Evolutionary conservation across 257 asterid species (phyloP).

Genomic region (Petunia axillaris): DNA sequence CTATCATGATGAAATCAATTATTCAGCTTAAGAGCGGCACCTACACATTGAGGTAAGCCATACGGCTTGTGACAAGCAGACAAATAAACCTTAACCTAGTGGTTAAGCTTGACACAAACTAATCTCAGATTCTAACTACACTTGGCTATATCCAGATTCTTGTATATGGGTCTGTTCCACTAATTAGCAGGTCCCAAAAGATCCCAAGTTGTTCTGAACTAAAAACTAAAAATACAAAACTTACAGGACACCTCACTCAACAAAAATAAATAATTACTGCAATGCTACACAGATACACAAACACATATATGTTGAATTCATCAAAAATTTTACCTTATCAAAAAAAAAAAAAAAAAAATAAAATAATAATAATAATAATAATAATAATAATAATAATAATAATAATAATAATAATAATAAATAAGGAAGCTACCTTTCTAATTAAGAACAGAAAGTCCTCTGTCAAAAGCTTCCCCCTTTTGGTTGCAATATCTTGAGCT

Average conservation of each 20-base stretch:
- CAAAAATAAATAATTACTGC: neutral
- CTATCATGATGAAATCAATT: neutral
- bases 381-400: no score
- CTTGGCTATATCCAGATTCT: neutral
- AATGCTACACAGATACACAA: neutral
- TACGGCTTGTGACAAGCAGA: neutral
- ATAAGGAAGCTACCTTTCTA: slow-evolving; percentile 59
- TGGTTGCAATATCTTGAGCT: slow-evolving; percentile 82
- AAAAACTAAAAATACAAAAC: neutral
- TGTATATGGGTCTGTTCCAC: neutral
- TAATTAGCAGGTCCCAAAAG: neutral
- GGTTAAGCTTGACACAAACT: slow-evolving; percentile 3
- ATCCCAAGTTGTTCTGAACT: neutral
- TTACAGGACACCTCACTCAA: neutral
- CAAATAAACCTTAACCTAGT: neutral
- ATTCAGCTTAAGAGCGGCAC: neutral
- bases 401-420: no score
- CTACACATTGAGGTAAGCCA: neutral
- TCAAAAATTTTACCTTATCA: neutral
- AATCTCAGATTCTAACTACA: slow-evolving; percentile 13
- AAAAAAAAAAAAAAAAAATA: no score
- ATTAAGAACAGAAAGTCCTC: slow-evolving; percentile 87
- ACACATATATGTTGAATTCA: neutral
- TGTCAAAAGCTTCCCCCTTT: slow-evolving; percentile 84
- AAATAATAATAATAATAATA: no score